phyloP scores from a whole-genome alignment of 805 yeast species.

The Candida ficus region DNA sequence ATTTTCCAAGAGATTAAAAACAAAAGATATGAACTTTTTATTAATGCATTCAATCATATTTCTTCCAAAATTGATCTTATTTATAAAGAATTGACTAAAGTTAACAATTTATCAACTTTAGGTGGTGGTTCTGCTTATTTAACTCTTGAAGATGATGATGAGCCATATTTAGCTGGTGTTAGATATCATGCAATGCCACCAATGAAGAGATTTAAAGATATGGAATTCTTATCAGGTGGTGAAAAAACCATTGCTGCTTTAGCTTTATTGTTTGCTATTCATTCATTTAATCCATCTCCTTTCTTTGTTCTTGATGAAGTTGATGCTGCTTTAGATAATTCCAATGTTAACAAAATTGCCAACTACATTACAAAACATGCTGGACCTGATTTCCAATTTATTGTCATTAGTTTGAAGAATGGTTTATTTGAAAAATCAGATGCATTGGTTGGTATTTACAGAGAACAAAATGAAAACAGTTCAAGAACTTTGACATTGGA shows the following conservation, averaged over 20 bases:
- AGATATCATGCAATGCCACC: slow-evolving; percentile 96
- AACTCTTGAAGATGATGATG: slow-evolving; percentile 82
- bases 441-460: slow-evolving; percentile 86
- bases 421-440: slow-evolving; percentile 84
- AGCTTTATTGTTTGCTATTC: slow-evolving; percentile 86
- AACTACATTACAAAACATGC: slow-evolving; percentile 72
- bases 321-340: slow-evolving; percentile 94
- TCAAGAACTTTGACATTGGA: slow-evolving; percentile 73
- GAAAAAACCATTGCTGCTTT: slow-evolving; percentile 96
- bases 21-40: slow-evolving; percentile 58
- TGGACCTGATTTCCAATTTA: slow-evolving; percentile 78
- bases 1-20: slow-evolving; percentile 56
- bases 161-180: slow-evolving; percentile 79
- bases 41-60: slow-evolving; percentile 71
- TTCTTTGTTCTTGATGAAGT: slow-evolving; percentile 95
- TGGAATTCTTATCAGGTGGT: slow-evolving; percentile 93
- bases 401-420: slow-evolving; percentile 88
- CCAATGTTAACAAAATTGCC: slow-evolving; percentile 85
- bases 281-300: slow-evolving; percentile 88
- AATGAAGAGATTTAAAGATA: slow-evolving; percentile 84
- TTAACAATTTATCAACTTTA: slow-evolving; percentile 48
- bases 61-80: slow-evolving; percentile 65
- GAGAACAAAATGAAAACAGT: slow-evolving; percentile 70
- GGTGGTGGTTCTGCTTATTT: slow-evolving; percentile 92
- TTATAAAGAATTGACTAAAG: slow-evolving; percentile 79